A percentile compares a stretch with the other conserved stretches of the same genome.
phyloP scores from a whole-genome alignment of 2,329 filamentous ascomycete genomes.

The Aspergillus versicolor region DNA sequence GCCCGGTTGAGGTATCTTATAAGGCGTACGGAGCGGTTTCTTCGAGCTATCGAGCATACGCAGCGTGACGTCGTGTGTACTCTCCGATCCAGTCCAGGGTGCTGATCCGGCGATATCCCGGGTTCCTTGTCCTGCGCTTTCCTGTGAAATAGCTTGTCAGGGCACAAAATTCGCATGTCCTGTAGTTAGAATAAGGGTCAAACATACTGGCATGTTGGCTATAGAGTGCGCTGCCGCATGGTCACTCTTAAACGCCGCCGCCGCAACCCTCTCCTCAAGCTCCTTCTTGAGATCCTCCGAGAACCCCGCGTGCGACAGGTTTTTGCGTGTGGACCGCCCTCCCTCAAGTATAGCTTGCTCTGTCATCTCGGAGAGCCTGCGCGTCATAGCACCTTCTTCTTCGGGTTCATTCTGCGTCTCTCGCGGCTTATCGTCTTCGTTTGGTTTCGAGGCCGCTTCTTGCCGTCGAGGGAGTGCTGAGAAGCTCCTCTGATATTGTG shows the following conservation, averaged over 20 bases:
- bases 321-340: constrained; percentile 54
- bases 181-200: neutral
- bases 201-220: constrained; percentile 50
- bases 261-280: constrained; percentile 59
- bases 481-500: constrained; percentile 18
- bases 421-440: constrained; percentile 14
- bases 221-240: constrained; percentile 56
- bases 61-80: constrained; percentile 70
- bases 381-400: constrained; percentile 57
- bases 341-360: constrained; percentile 58
- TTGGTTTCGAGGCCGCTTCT: constrained; percentile 18
- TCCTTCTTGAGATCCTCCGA: constrained; percentile 59
- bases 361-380: constrained; percentile 59
- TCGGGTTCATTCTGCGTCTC: constrained; percentile 24
- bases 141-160: constrained; percentile 23
- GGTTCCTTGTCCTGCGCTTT: constrained; percentile 66
- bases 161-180: neutral
- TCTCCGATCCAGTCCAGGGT: constrained; percentile 79
- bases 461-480: constrained; percentile 25
- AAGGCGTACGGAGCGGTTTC: constrained; percentile 53
- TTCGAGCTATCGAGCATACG: constrained; percentile 72
- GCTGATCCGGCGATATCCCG: constrained; percentile 65
- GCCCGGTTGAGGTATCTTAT: constrained; percentile 39
- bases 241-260: constrained; percentile 54
- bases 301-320: constrained; percentile 62